phyloP scores from a whole-genome alignment of 495 filamentous ascomycete species.

The Darksidea phi region DNA sequence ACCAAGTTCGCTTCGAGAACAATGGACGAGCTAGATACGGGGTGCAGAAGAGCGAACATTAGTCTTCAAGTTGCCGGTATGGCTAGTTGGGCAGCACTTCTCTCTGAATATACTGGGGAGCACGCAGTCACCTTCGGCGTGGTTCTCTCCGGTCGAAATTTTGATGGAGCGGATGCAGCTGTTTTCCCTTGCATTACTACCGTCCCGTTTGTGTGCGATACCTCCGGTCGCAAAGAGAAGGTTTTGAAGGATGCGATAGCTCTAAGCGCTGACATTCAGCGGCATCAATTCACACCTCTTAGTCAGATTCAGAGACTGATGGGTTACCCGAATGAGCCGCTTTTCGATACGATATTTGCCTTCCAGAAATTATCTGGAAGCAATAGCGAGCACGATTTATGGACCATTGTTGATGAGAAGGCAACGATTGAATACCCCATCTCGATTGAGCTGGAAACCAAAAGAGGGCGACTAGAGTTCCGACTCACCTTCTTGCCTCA shows the following conservation, averaged over 20 bases:
- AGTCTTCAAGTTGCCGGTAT: conserved; percentile 70
- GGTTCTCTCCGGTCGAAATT: conserved; percentile 65
- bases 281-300: conserved; percentile 68
- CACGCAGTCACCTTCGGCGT: conserved; percentile 65
- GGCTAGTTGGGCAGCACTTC: conserved; percentile 69
- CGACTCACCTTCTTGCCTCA: conserved; percentile 61
- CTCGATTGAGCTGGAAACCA: conserved; percentile 69
- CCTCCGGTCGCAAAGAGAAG: conserved; percentile 52
- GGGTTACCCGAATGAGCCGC: conserved; percentile 53
- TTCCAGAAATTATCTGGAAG: conserved; percentile 61
- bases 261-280: conserved; percentile 59
- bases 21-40: conserved; percentile 50
- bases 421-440: conserved; percentile 64
- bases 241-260: conserved; percentile 59
- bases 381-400: conserved; percentile 30
- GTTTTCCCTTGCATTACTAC: conserved; percentile 75
- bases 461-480: conserved; percentile 48
- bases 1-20: conserved; percentile 45
- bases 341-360: conserved; percentile 78
- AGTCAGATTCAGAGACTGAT: conserved; percentile 66
- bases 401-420: conserved; percentile 55
- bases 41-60: conserved; percentile 54
- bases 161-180: conserved; percentile 51
- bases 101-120: conserved; percentile 73
- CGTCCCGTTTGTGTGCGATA: conserved; percentile 59